phyloP scores from a whole-genome alignment of 176 grass and related monocot species.

The Zea mays region DNA sequence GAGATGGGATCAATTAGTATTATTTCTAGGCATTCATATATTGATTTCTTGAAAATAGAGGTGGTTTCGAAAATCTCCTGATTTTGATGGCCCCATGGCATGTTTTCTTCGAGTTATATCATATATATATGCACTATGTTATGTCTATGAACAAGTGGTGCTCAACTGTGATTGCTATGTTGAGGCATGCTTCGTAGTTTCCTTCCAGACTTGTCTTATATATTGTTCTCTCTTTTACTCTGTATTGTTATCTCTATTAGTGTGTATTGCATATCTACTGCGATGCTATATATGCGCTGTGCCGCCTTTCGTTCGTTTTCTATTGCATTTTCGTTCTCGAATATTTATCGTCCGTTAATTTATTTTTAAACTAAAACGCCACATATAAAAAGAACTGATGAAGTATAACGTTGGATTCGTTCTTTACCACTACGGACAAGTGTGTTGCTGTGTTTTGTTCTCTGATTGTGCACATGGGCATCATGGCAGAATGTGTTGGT shows the following conservation, averaged over 20 bases:
- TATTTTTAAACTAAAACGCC: too few relatives aligned
- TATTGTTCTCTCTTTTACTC: neutral
- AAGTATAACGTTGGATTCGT: slow-evolving; percentile 5
- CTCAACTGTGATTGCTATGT: slow-evolving; percentile 22
- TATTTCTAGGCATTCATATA: slow-evolving; percentile 24
- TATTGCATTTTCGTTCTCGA: neutral
- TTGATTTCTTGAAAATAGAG: slow-evolving; percentile 40
- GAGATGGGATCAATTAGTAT: slow-evolving; percentile 17
- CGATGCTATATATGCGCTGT: slow-evolving; percentile 6
- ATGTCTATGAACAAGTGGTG: slow-evolving; percentile 11
- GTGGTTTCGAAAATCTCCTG: slow-evolving; percentile 38
- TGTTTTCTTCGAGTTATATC: slow-evolving; percentile 15
- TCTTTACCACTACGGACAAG: neutral
- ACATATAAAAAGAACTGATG: too few relatives aligned
- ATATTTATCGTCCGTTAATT: too few relatives aligned
- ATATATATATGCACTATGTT: neutral
- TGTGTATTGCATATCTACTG: slow-evolving; percentile 14
- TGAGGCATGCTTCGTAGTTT: slow-evolving; percentile 33
- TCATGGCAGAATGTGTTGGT: neutral
- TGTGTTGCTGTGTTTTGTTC: neutral
- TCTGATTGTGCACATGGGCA: slow-evolving; percentile 12
- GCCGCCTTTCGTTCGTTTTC: neutral
- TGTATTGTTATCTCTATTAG: slow-evolving; percentile 20
- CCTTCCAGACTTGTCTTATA: too few relatives aligned
- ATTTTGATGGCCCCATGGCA: slow-evolving; percentile 36